Conservation (phyloP, 768 basidiomycete genomes). For the Chiua virens region DNA sequence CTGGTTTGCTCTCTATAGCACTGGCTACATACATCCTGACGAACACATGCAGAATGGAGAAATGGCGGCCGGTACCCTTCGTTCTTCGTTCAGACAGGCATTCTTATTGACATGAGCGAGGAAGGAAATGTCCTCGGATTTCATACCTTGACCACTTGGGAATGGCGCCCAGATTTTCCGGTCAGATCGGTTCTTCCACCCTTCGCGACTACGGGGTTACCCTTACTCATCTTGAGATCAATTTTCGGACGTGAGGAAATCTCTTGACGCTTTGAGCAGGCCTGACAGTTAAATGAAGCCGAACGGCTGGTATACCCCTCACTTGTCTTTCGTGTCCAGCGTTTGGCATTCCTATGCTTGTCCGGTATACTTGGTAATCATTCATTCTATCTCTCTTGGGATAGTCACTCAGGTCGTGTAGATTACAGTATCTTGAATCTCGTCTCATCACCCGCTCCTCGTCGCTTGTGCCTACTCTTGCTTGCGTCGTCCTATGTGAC, state of each 20-base stretch:
- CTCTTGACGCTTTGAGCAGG: neutral
- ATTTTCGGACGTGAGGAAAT: constrained; percentile 24
- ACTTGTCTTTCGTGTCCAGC: constrained; percentile 31
- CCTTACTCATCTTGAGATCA: constrained; percentile 21
- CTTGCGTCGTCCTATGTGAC: constrained; percentile 38
- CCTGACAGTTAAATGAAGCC: constrained; percentile 16
- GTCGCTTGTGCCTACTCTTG: constrained; percentile 25
- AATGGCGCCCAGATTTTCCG: constrained; percentile 36
- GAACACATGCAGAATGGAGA: constrained; percentile 44
- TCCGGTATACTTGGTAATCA: constrained; percentile 35
- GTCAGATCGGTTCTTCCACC: constrained; percentile 36
- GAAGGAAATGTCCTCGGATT: constrained; percentile 31
- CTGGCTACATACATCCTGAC: constrained; percentile 42
- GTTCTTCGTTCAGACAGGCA: neutral
- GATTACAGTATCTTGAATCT: constrained; percentile 28
- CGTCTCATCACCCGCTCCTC: constrained; percentile 14
- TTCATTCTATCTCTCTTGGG: neutral
- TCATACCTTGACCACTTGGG: constrained; percentile 35
- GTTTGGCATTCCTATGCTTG: constrained; percentile 29
- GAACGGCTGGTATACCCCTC: constrained; percentile 7
- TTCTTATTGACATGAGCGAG: constrained; percentile 6
- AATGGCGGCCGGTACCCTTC: constrained; percentile 33
- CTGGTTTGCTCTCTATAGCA: constrained; percentile 34
- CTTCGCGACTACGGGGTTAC: constrained; percentile 34
- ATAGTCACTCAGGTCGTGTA: constrained; percentile 9